These are phyloP conservation scores for Aspergillus tubingensis DNA, from an alignment of 2,329 filamentous ascomycete genomes.

Conservation along the genomic window DNA sequence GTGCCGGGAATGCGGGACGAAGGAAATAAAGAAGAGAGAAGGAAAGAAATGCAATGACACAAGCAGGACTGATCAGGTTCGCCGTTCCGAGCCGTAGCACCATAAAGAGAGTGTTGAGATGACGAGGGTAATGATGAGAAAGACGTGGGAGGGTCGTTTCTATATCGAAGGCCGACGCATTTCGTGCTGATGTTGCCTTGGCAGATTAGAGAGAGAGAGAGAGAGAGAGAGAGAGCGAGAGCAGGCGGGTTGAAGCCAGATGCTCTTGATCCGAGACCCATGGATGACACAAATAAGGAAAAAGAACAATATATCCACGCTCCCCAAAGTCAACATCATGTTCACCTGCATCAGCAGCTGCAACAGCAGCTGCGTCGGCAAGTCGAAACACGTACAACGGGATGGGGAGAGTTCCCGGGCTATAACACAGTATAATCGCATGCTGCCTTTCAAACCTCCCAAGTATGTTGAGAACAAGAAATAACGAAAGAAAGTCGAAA, in stretches of 20 bases:
- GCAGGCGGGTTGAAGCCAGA: conserved; percentile 11
- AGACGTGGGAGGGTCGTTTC: conserved; percentile 30
- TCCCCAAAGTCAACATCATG: conserved; percentile 16
- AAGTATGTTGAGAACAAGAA: conserved; percentile 17
- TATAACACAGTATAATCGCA: conserved; percentile 22
- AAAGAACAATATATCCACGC: conserved; percentile 20
- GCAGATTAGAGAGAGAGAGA: conserved; percentile 9
- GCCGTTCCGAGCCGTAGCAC: conserved; percentile 42
- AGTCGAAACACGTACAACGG: conserved; percentile 19
- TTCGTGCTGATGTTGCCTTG: conserved; percentile 18
- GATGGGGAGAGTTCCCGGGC: conserved; percentile 14
- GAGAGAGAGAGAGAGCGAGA: conserved; percentile 7
- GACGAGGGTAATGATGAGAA: conserved; percentile 19
- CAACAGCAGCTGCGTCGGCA: conserved; percentile 13
- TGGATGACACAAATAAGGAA: conserved; percentile 16
- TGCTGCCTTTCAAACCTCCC: conserved; percentile 22
- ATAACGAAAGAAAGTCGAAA: conserved; percentile 22
- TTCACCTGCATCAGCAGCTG: conserved; percentile 18
- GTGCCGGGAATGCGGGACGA: conserved; percentile 24
- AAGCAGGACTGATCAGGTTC: conserved; percentile 30
- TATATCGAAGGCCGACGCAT: conserved; percentile 13
- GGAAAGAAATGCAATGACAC: conserved; percentile 20
- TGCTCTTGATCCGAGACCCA: conserved; percentile 13
- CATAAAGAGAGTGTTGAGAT: conserved; percentile 36
- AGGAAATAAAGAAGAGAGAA: conserved; percentile 17